Evolutionary conservation across 352 stramenopile species (phyloP).

Genomic region (Globisporangium viniferum): DNA sequence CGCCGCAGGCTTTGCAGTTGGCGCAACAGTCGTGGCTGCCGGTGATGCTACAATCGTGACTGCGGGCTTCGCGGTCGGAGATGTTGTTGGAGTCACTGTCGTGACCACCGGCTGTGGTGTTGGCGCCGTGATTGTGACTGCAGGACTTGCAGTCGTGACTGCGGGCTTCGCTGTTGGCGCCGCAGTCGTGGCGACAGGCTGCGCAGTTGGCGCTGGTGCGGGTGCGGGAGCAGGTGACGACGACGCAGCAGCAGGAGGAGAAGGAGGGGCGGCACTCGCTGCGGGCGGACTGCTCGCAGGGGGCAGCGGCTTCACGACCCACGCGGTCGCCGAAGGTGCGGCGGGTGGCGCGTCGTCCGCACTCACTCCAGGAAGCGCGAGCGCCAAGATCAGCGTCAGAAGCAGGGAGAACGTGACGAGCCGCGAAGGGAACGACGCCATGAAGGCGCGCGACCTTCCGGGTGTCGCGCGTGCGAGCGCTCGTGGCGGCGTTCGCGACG

Average conservation of each 20-base stretch:
- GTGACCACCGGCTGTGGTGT: neutral
- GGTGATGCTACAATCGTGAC: too few relatives aligned
- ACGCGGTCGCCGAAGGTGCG: neutral
- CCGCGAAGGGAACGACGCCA: neutral
- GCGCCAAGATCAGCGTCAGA: neutral
- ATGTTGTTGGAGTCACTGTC: conserved; percentile 5
- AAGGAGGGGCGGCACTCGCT: neutral
- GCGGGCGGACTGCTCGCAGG: neutral
- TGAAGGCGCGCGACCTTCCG: neutral
- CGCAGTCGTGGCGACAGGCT: neutral
- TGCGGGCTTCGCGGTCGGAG: conserved; percentile 8
- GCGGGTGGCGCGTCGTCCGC: neutral
- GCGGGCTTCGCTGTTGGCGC: conserved; percentile 5
- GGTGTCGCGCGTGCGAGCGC: neutral
- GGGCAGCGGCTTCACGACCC: neutral
- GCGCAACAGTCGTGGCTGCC: conserved; percentile 10
- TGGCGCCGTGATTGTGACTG: neutral
- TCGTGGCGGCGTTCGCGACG: too few relatives aligned
- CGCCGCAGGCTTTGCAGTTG: conserved; percentile 12
- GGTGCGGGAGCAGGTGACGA: neutral
- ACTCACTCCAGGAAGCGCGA: neutral
- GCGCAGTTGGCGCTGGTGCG: neutral
- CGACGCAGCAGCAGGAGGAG: neutral
- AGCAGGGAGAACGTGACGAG: neutral
- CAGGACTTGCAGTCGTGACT: neutral